These are phyloP conservation scores for Micractinium sp. DNA, from an alignment of 139 green algal genomes.

Conservation along the genomic window DNA sequence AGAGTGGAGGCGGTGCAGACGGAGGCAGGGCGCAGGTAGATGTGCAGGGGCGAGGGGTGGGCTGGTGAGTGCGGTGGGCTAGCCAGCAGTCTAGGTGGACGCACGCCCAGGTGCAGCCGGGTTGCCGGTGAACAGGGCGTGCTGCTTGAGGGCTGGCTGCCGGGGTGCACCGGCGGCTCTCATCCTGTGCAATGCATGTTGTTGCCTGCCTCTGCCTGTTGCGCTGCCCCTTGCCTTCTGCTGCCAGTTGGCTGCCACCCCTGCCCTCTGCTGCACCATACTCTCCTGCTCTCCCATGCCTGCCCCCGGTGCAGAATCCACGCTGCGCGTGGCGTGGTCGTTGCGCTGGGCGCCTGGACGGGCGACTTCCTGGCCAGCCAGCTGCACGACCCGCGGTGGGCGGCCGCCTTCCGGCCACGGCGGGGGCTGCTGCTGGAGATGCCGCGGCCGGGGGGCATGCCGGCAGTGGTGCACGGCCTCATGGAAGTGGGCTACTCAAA, in stretches of 20 bases:
- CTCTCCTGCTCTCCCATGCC: neutral
- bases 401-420: slow-evolving; percentile 59
- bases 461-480: slow-evolving; percentile 57
- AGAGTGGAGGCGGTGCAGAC: slow-evolving; percentile 24
- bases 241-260: too few species aligned
- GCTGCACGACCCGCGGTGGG: slow-evolving; percentile 46
- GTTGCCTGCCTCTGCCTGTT: neutral
- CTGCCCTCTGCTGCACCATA: neutral
- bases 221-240: neutral
- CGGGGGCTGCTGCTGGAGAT: slow-evolving; percentile 75
- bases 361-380: slow-evolving; percentile 37
- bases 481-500: slow-evolving; percentile 68
- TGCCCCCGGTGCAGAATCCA: neutral
- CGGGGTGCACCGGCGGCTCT: neutral
- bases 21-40: slow-evolving; percentile 27
- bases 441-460: slow-evolving; percentile 52
- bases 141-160: neutral
- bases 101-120: too few species aligned
- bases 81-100: too few species aligned
- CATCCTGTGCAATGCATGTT: neutral
- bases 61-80: neutral
- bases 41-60: neutral
- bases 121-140: too few species aligned
- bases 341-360: slow-evolving; percentile 77
- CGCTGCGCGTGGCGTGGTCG: slow-evolving; percentile 46